These are phyloP conservation scores for Epichloe scottii DNA, from an alignment of 2,329 filamentous ascomycete species.

Conservation along the genomic window DNA sequence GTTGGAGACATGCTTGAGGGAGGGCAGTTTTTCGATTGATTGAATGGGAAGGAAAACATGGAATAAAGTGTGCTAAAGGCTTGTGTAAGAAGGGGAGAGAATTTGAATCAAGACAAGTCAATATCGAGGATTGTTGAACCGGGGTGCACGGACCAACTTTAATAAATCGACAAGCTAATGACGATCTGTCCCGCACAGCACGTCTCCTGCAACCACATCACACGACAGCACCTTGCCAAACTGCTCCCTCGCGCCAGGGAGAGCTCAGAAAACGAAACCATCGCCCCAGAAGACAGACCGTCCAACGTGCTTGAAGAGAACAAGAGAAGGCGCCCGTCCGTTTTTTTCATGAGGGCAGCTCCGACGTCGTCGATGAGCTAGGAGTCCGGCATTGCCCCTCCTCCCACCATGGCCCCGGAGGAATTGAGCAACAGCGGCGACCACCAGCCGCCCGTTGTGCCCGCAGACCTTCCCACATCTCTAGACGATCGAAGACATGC, in stretches of 20 bases:
- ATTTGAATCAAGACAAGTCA: too few relatives aligned
- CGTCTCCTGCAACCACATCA: background rate
- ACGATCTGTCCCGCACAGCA: background rate
- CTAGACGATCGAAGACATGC: conserved; percentile 74
- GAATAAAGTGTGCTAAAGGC: too few relatives aligned
- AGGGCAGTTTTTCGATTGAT: background rate
- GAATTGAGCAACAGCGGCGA: conserved; percentile 29
- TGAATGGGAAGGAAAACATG: too few relatives aligned
- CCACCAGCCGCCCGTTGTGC: conserved; percentile 44
- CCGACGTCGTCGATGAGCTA: conserved; percentile 20
- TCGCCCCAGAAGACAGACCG: too few relatives aligned
- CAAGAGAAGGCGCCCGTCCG: background rate
- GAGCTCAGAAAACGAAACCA: background rate
- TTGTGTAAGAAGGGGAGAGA: too few relatives aligned
- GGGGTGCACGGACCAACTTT: too few relatives aligned
- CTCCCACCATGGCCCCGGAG: conserved; percentile 45
- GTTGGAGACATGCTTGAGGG: background rate
- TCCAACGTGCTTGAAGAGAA: too few relatives aligned
- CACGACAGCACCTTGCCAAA: background rate
- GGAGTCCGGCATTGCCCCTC: conserved; percentile 24
- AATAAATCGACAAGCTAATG: background rate
- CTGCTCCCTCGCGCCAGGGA: background rate
- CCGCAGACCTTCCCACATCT: conserved; percentile 77
- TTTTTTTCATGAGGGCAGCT: conserved; percentile 1
- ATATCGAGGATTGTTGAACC: too few relatives aligned